Conservation (phyloP, 116 monocot species). For the Iris pallida region DNA sequence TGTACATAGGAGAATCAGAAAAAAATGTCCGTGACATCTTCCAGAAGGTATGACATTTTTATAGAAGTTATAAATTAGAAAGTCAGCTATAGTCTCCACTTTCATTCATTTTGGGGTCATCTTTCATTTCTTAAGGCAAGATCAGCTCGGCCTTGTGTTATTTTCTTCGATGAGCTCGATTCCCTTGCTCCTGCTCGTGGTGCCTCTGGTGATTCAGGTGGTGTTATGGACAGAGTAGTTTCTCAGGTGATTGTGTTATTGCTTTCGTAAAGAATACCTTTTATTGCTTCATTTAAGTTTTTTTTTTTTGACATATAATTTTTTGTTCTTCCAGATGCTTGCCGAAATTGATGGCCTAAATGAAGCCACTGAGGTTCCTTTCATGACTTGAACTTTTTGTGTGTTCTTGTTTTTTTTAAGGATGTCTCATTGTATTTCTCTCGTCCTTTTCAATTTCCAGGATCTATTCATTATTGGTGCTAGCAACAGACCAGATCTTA, state of each 20-base stretch:
- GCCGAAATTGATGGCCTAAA: slow-evolving; percentile 92
- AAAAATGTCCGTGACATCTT: slow-evolving; percentile 96
- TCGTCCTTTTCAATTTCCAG: slow-evolving; percentile 28
- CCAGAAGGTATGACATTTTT: slow-evolving; percentile 57
- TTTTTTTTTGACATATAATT: too few species aligned
- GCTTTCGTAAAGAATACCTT: too few species aligned
- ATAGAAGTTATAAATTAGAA: background rate
- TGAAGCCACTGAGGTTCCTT: slow-evolving; percentile 70
- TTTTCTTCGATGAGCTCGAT: slow-evolving; percentile 92
- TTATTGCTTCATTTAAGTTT: slow-evolving; percentile 3
- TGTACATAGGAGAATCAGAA: slow-evolving; percentile 99
- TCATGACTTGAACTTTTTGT: background rate
- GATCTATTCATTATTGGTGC: slow-evolving; percentile 96
- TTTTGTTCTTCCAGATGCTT: slow-evolving; percentile 63
- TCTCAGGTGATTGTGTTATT: slow-evolving; percentile 32
- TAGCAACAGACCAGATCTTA: slow-evolving; percentile 91
- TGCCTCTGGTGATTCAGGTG: slow-evolving; percentile 86
- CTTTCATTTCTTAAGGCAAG: slow-evolving; percentile 49
- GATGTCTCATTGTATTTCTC: background rate
- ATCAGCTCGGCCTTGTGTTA: slow-evolving; percentile 84
- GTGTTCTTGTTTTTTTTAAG: too few species aligned
- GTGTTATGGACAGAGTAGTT: slow-evolving; percentile 85
- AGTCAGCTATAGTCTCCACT: too few species aligned
- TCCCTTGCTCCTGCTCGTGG: too few species aligned
- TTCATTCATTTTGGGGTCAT: background rate